Percentiles rank a stretch among this genome's conserved stretches.
phyloP scores from a whole-genome alignment of 164 flowering plant genomes.

The Tetracentron sinense region DNA sequence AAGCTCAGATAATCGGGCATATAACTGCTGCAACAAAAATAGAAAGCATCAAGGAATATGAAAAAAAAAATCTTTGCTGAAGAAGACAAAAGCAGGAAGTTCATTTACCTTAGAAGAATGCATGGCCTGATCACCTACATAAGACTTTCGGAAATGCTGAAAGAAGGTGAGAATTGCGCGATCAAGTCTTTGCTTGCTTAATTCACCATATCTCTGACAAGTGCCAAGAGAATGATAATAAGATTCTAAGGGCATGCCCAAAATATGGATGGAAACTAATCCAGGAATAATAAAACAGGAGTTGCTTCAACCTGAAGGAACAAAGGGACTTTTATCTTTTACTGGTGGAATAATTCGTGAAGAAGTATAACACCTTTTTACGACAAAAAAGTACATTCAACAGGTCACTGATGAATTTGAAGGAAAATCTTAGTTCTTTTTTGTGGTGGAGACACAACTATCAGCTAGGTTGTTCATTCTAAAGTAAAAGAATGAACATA shows the following conservation, averaged over 20 bases:
- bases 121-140: conserved; percentile 98
- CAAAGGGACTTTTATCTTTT: too few relatives aligned
- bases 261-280: neutral
- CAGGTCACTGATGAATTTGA: too few relatives aligned
- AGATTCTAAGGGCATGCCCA: neutral
- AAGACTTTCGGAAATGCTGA: conserved; percentile 89
- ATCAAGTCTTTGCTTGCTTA: conserved; percentile 97
- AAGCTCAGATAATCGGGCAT: conserved; percentile 91
- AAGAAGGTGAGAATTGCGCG: conserved; percentile 91
- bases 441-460: too few relatives aligned
- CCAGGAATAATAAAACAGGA: neutral
- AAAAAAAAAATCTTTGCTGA: neutral
- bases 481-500: too few relatives aligned
- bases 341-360: too few relatives aligned
- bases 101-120: conserved; percentile 86
- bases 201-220: conserved; percentile 79
- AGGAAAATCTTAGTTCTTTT: too few relatives aligned
- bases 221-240: neutral
- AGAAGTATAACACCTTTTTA: too few relatives aligned
- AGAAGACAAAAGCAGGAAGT: neutral
- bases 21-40: conserved; percentile 86
- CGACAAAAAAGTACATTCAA: too few relatives aligned
- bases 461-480: too few relatives aligned
- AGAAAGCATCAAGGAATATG: conserved; percentile 18
- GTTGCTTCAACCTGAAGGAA: neutral